Percentiles rank a stretch among this genome's conserved stretches.
These are phyloP conservation scores for Apiotrichum sp. DNA, from an alignment of 1,284 basidiomycete genomes.

Conservation along the genomic window DNA sequence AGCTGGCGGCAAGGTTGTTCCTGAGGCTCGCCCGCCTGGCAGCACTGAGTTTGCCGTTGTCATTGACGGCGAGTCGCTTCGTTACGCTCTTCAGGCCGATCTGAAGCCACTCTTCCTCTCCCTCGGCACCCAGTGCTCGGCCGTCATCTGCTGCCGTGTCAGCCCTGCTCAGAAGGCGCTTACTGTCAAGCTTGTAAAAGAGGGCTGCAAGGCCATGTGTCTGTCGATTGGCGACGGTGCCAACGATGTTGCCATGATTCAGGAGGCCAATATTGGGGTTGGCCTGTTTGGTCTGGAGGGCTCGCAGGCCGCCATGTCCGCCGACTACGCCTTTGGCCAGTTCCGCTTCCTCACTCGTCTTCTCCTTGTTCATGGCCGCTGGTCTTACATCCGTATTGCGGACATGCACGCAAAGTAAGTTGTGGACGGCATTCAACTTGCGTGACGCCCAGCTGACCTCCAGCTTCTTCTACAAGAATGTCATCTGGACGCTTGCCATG, in stretches of 20 bases:
- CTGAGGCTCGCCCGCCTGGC: conserved; percentile 2
- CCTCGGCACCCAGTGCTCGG: conserved; percentile 90
- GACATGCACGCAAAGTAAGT: conserved; percentile 81
- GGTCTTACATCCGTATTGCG: conserved; percentile 94
- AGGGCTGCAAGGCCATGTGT: conserved; percentile 92
- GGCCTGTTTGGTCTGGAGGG: conserved; percentile 92
- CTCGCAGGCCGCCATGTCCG: conserved; percentile 97
- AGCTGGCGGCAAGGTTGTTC: background rate
- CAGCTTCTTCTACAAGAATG: conserved; percentile 86
- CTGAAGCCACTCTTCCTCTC: conserved; percentile 83
- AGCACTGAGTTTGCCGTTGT: conserved; percentile 74
- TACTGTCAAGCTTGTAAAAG: conserved; percentile 83
- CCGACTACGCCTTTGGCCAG: conserved; percentile 96
- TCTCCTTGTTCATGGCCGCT: conserved; percentile 87
- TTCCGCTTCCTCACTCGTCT: conserved; percentile 91
- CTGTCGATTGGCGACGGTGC: conserved; percentile 88
- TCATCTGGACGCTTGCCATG: conserved; percentile 60
- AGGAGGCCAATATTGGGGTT: conserved; percentile 94
- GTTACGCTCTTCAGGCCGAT: conserved; percentile 68
- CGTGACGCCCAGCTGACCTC: background rate
- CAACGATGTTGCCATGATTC: conserved; percentile 57
- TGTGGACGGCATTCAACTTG: no score
- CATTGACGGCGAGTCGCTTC: conserved; percentile 90
- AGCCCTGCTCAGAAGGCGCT: conserved; percentile 94
- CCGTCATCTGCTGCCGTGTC: conserved; percentile 94